Evolutionary conservation across 176 grass and related monocot species (phyloP).

Genomic region (Avena sativa): DNA sequence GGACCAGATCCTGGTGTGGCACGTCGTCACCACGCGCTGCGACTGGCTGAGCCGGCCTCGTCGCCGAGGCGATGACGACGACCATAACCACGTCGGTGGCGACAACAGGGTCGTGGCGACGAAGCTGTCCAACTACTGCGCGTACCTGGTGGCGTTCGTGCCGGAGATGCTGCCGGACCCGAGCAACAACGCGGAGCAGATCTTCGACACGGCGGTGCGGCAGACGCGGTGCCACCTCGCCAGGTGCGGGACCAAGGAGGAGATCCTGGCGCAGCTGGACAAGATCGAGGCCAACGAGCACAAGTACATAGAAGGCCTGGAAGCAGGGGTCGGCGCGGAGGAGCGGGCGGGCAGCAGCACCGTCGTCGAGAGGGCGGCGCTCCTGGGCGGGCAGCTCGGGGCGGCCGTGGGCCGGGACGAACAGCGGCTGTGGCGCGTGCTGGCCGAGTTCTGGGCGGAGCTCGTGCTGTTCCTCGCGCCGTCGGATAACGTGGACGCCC

Average conservation of each 20-base stretch:
- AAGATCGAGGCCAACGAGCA: background rate
- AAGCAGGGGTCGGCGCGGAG: background rate
- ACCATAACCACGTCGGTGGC: background rate
- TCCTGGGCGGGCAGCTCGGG: slow-evolving; percentile 44
- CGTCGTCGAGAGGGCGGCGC: slow-evolving; percentile 47
- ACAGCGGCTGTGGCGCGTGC: slow-evolving; percentile 38
- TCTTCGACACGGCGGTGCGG: slow-evolving; percentile 60
- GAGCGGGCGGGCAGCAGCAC: slow-evolving; percentile 20
- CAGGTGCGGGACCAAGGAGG: background rate
- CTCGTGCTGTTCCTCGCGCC: slow-evolving; percentile 54
- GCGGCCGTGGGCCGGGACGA: background rate
- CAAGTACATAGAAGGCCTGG: background rate
- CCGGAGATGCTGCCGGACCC: slow-evolving; percentile 67
- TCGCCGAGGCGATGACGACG: background rate
- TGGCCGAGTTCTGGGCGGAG: slow-evolving; percentile 60
- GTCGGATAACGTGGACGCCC: slow-evolving; percentile 58
- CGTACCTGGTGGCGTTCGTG: slow-evolving; percentile 62
- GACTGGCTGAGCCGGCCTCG: slow-evolving; percentile 9
- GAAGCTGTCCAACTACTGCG: slow-evolving; percentile 58
- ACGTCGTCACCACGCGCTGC: slow-evolving; percentile 56
- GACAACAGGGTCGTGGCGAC: slow-evolving; percentile 41
- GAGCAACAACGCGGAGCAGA: slow-evolving; percentile 57
- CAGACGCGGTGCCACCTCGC: slow-evolving; percentile 49
- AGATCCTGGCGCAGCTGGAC: slow-evolving; percentile 10
- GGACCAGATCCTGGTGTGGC: slow-evolving; percentile 63